Percentiles rank a stretch among this genome's conserved stretches.
Conservation (phyloP, 306 rosid species). For the Rosa lucieae region DNA sequence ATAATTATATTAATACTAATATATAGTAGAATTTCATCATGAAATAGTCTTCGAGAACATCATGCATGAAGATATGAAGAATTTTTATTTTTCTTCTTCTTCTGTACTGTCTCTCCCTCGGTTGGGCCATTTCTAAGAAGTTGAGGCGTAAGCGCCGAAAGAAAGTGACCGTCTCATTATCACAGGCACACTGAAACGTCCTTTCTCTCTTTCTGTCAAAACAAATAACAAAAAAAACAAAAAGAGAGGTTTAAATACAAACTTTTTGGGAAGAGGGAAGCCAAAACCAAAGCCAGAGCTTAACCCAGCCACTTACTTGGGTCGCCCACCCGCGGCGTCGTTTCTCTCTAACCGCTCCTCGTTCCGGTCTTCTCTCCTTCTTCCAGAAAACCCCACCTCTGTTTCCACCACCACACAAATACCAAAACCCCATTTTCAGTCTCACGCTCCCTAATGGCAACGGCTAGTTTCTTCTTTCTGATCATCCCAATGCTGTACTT, state of each 20-base stretch:
- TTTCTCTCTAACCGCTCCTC: neutral
- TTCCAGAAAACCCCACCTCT: neutral
- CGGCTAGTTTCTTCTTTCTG: conserved; percentile 49
- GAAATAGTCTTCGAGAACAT: neutral
- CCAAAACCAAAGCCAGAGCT: neutral
- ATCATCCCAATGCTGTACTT: conserved; percentile 26
- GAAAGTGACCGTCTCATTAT: neutral
- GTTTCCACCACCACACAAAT: neutral
- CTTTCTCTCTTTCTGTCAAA: neutral
- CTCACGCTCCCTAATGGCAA: conserved; percentile 30
- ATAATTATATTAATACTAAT: too few species aligned
- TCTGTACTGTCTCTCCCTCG: too few species aligned
- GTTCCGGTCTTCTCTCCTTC: neutral
- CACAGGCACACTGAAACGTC: neutral
- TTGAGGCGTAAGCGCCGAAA: neutral
- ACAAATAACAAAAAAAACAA: neutral
- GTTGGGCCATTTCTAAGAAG: neutral
- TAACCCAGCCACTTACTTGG: neutral
- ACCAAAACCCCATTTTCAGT: neutral
- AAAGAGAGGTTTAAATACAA: neutral
- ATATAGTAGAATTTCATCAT: too few species aligned
- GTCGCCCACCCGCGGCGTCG: conserved; percentile 3
- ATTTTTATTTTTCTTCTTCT: neutral
- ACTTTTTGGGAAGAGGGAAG: conserved; percentile 1
- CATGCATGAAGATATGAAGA: neutral